Percentiles rank a stretch among this genome's conserved stretches.
These are phyloP conservation scores for Triticum aestivum DNA, from an alignment of 176 grass and related monocot species.

Conservation along the genomic window DNA sequence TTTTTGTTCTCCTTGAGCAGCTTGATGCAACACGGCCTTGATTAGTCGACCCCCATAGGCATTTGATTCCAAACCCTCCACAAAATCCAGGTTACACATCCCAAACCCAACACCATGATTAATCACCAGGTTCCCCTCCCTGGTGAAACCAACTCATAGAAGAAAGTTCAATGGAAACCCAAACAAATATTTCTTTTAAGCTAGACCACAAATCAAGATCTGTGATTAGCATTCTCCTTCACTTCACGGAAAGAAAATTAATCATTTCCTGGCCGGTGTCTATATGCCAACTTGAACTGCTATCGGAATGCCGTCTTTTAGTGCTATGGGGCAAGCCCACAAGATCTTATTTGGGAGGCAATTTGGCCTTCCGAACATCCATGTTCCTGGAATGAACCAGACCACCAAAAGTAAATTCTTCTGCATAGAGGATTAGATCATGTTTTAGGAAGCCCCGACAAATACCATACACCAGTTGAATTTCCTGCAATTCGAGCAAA, in stretches of 20 bases:
- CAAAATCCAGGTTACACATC: not conserved
- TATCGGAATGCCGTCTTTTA: not conserved
- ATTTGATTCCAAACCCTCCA: not conserved
- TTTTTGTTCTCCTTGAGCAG: not conserved
- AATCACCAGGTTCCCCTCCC: not conserved
- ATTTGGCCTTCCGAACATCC: not conserved
- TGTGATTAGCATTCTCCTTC: not conserved
- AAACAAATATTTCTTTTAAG: not conserved
- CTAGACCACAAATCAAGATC: not conserved
- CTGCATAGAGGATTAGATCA: not conserved
- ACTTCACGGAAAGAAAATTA: not conserved
- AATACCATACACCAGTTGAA: not conserved
- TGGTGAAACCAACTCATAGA: not conserved
- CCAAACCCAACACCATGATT: not conserved
- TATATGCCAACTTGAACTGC: not conserved
- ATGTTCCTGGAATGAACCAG: not conserved
- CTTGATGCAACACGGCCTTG: not conserved
- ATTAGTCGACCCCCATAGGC: not conserved
- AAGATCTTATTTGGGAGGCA: not conserved
- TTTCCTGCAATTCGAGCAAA: not conserved
- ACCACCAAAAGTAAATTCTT: not conserved
- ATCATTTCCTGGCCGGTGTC: not conserved
- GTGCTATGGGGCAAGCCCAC: not conserved
- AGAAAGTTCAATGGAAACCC: not conserved
- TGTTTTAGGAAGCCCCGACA: not conserved